Percentiles rank a stretch among this genome's conserved stretches.
Conservation (phyloP, 495 filamentous ascomycete species). For the Penicillium pulvis region DNA sequence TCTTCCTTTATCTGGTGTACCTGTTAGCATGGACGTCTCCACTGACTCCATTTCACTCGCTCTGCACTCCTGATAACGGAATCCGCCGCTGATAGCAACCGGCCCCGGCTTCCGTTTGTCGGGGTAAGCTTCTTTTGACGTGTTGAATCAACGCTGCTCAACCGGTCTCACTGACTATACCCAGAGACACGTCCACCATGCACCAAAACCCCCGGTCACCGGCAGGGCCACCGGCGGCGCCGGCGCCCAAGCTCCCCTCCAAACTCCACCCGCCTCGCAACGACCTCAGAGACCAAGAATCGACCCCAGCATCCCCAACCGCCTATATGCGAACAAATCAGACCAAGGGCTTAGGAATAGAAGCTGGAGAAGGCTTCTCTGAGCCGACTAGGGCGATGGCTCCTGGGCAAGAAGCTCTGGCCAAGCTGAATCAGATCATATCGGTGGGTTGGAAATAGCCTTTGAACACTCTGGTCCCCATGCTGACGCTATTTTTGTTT, state of each 20-base stretch:
- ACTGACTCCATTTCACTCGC: slow-evolving; percentile 29
- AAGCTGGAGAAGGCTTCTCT: slow-evolving; percentile 44
- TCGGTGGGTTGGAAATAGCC: slow-evolving; percentile 57
- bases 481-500: slow-evolving; percentile 9
- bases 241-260: slow-evolving; percentile 66
- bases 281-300: slow-evolving; percentile 65
- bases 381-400: slow-evolving; percentile 41
- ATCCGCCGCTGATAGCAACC: slow-evolving; percentile 30
- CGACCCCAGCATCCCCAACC: slow-evolving; percentile 35
- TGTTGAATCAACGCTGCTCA: background rate
- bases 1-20: slow-evolving; percentile 13
- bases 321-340: slow-evolving; percentile 39
- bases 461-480: background rate
- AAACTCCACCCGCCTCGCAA: slow-evolving; percentile 69
- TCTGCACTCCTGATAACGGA: slow-evolving; percentile 40
- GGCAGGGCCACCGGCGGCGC: slow-evolving; percentile 55
- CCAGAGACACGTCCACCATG: slow-evolving; percentile 52
- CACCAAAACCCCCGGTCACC: slow-evolving; percentile 82
- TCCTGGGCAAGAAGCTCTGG: slow-evolving; percentile 59
- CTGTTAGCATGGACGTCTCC: slow-evolving; percentile 45
- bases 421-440: slow-evolving; percentile 86
- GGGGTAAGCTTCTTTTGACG: slow-evolving; percentile 17
- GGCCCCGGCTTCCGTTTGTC: slow-evolving; percentile 15
- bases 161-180: background rate
- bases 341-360: slow-evolving; percentile 42